Evolutionary conservation across 192 early-diverging fungal genomes (phyloP).

Genomic region (Phlyctochytrium arcticum): DNA sequence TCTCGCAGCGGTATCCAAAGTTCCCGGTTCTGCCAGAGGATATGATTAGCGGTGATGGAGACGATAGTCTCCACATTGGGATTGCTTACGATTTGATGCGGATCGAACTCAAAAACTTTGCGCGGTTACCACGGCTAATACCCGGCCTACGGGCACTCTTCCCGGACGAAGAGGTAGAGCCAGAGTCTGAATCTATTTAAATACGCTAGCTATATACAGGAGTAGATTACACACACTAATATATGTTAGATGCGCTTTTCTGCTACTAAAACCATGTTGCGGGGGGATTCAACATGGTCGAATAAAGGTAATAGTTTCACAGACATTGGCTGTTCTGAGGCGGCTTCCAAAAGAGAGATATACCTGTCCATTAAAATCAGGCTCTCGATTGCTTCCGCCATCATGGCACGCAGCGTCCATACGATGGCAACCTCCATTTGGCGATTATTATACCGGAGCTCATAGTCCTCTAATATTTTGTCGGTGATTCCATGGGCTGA

Average conservation of each 20-base stretch:
- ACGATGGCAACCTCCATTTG: conserved; percentile 65
- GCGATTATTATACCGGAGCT: conserved; percentile 21
- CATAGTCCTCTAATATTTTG: conserved; percentile 39
- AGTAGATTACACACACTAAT: too few species aligned
- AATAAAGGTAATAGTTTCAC: conserved; percentile 57
- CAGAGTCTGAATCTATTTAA: too few species aligned
- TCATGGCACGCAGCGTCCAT: conserved; percentile 77
- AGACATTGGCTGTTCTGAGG: not conserved
- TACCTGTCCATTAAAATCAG: conserved; percentile 77
- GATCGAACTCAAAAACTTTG: conserved; percentile 47
- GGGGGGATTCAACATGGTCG: conserved; percentile 54
- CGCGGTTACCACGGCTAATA: conserved; percentile 44
- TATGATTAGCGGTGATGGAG: conserved; percentile 33
- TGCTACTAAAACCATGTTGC: conserved; percentile 61
- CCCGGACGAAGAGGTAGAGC: conserved; percentile 37
- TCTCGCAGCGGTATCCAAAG: conserved; percentile 93
- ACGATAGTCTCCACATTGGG: conserved; percentile 57
- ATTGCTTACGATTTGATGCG: conserved; percentile 75
- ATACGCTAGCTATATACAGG: too few species aligned
- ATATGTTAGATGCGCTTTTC: not conserved
- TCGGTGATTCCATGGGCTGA: conserved; percentile 4
- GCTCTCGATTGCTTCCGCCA: conserved; percentile 71
- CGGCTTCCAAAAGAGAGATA: conserved; percentile 51
- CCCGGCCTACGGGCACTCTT: conserved; percentile 54
- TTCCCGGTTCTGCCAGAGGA: conserved; percentile 46